Evolutionary conservation across 768 basidiomycete species (phyloP).

Genomic region (Pulveroboletus sp.): DNA sequence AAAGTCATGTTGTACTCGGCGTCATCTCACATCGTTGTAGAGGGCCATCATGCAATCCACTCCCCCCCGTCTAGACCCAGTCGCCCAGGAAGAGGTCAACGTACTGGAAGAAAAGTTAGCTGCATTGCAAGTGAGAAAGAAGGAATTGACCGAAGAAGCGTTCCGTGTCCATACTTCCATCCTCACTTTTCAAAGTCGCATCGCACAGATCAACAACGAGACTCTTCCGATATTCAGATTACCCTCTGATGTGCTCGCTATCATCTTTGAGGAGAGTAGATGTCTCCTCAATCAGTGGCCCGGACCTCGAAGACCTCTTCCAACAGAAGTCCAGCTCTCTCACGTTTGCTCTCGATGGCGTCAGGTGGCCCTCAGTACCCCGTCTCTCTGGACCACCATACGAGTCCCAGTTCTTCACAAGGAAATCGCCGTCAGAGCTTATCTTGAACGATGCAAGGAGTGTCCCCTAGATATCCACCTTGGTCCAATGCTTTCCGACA

Average conservation of each 20-base stretch:
- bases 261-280: slow-evolving; percentile 32
- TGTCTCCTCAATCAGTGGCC: slow-evolving; percentile 26
- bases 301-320: slow-evolving; percentile 28
- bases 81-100: slow-evolving; percentile 26
- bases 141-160: slow-evolving; percentile 20
- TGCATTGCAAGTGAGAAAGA: slow-evolving; percentile 21
- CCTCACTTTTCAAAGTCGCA: slow-evolving; percentile 29
- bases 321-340: slow-evolving; percentile 34
- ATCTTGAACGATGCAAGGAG: slow-evolving; percentile 31
- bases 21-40: slow-evolving; percentile 21
- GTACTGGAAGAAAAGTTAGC: slow-evolving; percentile 20
- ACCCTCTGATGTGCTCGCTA: slow-evolving; percentile 33
- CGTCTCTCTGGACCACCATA: slow-evolving; percentile 36
- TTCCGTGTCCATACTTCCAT: slow-evolving; percentile 27
- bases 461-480: slow-evolving; percentile 32
- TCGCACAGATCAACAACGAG: slow-evolving; percentile 30
- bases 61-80: slow-evolving; percentile 14
- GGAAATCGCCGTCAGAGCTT: slow-evolving; percentile 25
- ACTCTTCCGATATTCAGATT: slow-evolving; percentile 29
- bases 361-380: slow-evolving; percentile 31
- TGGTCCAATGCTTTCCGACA: slow-evolving; percentile 26
- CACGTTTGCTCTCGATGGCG: slow-evolving; percentile 36
- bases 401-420: slow-evolving; percentile 30
- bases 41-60: slow-evolving; percentile 18
- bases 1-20: slow-evolving; percentile 10